Evolutionary conservation across 2,329 filamentous ascomycete species (phyloP).

Genomic region (Aureobasidium pullulans): DNA sequence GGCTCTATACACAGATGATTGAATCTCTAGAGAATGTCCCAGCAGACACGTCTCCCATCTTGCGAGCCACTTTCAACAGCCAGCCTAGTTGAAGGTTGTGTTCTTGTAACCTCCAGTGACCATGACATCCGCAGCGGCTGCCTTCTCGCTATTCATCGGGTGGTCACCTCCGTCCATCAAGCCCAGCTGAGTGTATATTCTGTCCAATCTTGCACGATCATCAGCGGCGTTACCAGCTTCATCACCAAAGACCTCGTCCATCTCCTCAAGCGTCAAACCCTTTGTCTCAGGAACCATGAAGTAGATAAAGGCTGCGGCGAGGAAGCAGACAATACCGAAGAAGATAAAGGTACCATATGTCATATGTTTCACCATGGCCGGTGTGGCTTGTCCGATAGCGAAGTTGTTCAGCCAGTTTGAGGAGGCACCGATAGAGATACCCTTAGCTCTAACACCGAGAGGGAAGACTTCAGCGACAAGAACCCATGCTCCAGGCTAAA

Average conservation of each 20-base stretch:
- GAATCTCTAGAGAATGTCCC: too few relatives aligned
- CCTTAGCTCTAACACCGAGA: conserved; percentile 60
- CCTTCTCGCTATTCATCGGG: not conserved
- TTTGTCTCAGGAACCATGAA: conserved; percentile 50
- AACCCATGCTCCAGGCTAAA: conserved; percentile 40
- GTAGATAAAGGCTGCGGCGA: conserved; percentile 51
- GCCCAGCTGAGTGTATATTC: conserved; percentile 12
- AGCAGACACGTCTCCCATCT: too few relatives aligned
- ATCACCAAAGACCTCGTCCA: conserved; percentile 37
- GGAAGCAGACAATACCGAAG: conserved; percentile 57
- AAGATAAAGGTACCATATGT: conserved; percentile 66
- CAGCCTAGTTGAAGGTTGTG: not conserved
- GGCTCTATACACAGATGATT: too few relatives aligned
- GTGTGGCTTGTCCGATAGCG: conserved; percentile 38
- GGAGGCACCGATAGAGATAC: conserved; percentile 58
- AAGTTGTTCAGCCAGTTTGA: conserved; percentile 32
- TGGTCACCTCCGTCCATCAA: not conserved
- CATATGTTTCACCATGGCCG: conserved; percentile 57
- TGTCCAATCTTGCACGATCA: conserved; percentile 12
- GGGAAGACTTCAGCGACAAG: conserved; percentile 70
- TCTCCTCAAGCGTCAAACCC: conserved; percentile 46
- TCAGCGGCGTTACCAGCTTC: conserved; percentile 11
- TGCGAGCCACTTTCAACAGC: too few relatives aligned
- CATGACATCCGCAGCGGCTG: not conserved
- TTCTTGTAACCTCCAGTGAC: not conserved